Evolutionary conservation across 371 early-diverging fungal species (phyloP).

Genomic region (Amoeboaphelidium protococcarum): DNA sequence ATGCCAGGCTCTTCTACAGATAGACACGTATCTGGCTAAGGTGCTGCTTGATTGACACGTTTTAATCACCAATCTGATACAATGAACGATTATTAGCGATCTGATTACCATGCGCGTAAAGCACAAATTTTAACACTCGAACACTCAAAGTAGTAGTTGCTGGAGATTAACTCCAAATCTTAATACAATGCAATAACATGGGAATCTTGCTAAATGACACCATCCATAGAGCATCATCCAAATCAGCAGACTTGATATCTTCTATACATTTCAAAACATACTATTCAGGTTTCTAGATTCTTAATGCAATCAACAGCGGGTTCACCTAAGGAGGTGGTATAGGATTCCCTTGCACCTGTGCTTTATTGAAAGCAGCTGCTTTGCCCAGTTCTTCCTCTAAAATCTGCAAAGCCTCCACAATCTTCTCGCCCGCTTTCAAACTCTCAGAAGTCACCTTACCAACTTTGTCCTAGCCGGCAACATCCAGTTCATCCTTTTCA

Average conservation of each 20-base stretch:
- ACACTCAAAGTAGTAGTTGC: no score
- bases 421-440: conserved; percentile 67
- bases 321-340: conserved; percentile 26
- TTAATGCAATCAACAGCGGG: conserved; percentile 36
- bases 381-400: conserved; percentile 31
- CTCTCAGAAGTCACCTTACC: conserved; percentile 61
- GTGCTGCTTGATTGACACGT: no score
- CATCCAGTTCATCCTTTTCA: conserved; percentile 8
- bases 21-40: no score
- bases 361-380: no score
- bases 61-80: no score
- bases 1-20: no score
- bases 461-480: no score
- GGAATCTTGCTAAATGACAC: conserved; percentile 50
- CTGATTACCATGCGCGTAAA: no score
- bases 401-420: conserved; percentile 66
- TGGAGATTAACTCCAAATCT: no score
- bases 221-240: conserved; percentile 65
- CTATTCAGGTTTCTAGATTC: conserved; percentile 32
- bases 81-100: no score
- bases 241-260: conserved; percentile 44
- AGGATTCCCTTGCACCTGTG: no score
- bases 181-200: conserved; percentile 40
- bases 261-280: conserved; percentile 48
- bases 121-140: no score